Conservation (phyloP, 257 asterid species). For the Scutellaria minor region DNA sequence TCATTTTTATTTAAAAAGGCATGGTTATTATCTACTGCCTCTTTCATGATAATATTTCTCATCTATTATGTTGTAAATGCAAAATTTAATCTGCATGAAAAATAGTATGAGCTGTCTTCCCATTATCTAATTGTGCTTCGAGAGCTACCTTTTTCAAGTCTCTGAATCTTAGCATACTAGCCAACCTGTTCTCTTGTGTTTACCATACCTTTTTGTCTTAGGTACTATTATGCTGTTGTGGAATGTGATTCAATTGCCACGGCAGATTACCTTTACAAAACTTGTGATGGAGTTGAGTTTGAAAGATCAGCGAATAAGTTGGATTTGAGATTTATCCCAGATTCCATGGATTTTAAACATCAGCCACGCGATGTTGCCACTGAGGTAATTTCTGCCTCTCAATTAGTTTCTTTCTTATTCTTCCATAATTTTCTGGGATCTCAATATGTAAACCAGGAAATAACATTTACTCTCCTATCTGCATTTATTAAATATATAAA, state of each 20-base stretch:
- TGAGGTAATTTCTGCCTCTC: conserved; percentile 55
- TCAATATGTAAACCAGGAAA: neutral
- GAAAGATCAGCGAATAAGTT: conserved; percentile 87
- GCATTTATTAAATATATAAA: neutral
- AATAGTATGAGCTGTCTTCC: neutral
- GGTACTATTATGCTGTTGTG: conserved; percentile 92
- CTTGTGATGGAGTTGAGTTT: conserved; percentile 92
- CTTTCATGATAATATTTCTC: neutral
- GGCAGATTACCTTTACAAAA: conserved; percentile 83
- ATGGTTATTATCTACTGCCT: neutral
- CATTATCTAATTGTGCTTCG: neutral
- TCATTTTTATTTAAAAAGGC: neutral
- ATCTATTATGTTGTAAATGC: neutral
- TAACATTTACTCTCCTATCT: neutral
- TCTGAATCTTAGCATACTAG: neutral
- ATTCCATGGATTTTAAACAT: conserved; percentile 82
- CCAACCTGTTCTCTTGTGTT: conserved; percentile 7
- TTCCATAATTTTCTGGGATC: conserved; percentile 1
- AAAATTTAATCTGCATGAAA: neutral
- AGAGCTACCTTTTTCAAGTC: neutral
- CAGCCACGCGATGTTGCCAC: conserved; percentile 88
- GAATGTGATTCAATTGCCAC: conserved; percentile 91
- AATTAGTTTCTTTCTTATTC: neutral
- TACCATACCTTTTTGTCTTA: conserved; percentile 36
- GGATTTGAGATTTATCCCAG: conserved; percentile 97